Evolutionary conservation across 768 basidiomycete genomes (phyloP).

Genomic region (Xerocomellus intermedius): DNA sequence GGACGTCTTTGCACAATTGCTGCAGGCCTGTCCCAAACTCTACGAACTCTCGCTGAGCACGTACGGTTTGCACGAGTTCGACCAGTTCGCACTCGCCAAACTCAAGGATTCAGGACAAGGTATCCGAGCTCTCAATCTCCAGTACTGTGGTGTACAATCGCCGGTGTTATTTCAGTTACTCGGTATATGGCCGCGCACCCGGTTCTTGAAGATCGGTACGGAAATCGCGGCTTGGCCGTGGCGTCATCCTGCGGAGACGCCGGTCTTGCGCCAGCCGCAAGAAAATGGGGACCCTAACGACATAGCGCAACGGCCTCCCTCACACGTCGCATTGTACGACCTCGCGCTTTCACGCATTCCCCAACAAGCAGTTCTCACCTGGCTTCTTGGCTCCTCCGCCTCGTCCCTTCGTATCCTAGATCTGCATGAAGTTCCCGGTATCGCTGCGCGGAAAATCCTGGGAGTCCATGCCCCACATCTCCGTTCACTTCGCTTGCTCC

Average conservation of each 20-base stretch:
- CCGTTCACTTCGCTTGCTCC: slow-evolving; percentile 43
- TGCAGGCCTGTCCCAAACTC: slow-evolving; percentile 31
- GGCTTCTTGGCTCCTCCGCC: slow-evolving; percentile 40
- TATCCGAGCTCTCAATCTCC: slow-evolving; percentile 35
- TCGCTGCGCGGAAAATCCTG: slow-evolving; percentile 25
- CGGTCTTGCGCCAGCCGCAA: slow-evolving; percentile 5
- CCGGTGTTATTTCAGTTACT: slow-evolving; percentile 44
- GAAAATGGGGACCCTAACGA: neutral
- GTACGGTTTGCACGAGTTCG: slow-evolving; percentile 30
- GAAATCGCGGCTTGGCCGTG: slow-evolving; percentile 39
- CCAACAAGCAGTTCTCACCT: slow-evolving; percentile 30
- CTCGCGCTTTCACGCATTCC: slow-evolving; percentile 38
- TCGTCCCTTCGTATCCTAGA: slow-evolving; percentile 40
- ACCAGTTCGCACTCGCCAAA: slow-evolving; percentile 22
- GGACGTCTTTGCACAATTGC: slow-evolving; percentile 10
- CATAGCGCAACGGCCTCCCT: slow-evolving; percentile 1
- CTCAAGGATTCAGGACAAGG: slow-evolving; percentile 22
- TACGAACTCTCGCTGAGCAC: slow-evolving; percentile 35
- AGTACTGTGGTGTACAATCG: slow-evolving; percentile 39
- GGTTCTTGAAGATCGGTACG: slow-evolving; percentile 38
- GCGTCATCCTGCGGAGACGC: slow-evolving; percentile 14
- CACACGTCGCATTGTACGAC: slow-evolving; percentile 37
- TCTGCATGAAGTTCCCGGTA: slow-evolving; percentile 37
- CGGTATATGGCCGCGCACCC: slow-evolving; percentile 36
- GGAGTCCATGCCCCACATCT: slow-evolving; percentile 32